Evolutionary conservation across 345 rosid genomes (phyloP), one percentile per base, ranked within the genome.

Genomic region (Acer campestre): DNA sequence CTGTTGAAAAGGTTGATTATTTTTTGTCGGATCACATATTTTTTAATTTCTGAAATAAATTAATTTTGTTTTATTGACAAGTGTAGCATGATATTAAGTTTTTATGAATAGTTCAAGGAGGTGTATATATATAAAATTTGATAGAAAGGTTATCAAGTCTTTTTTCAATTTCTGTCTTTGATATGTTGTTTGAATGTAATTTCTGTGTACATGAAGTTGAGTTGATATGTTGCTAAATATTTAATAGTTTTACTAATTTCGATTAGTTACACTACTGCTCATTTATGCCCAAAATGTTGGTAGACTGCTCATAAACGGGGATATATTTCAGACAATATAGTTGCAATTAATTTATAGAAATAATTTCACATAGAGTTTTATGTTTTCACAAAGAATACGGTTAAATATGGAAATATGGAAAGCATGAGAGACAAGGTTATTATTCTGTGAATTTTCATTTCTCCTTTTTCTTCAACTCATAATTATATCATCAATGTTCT

Each of bases 1-100:
- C 17, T 29, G 11, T 38, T 1, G 56, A 20, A 13, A 20, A 4
- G 14, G 68, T 73, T 44, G 35, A 16, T 8, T 72, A 10, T 70
- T 49, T 31, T 40, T 71, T 71, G 46, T 42, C 27, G 5, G 10
- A 31, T 31, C 49, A 10, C 27, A 17, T 55, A 7, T 35, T 48
- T 71, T 12, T 29, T 29, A 48, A 55, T 8, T 3, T 56, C 49
- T 44, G 49, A 40, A 58, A 38, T 35, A 11, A 3, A 44, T 64
- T 18, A 8, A 29, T 63, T 25, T 61, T 14, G 23, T 44, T 73
- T 61, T 22, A 10, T 61, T 73, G 68, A 23, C 27, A 9, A 64
- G 59, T 23, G 29, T 27, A 42, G 56, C 51, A 40, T 44, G 16
- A 73, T 38, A 73, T 71, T 27, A 61, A 73, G 23, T 73, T 73